A percentile compares a stretch with the other conserved stretches of the same genome.
phyloP scores from a whole-genome alignment of 202 grass and related monocot genomes.

The Hordeum pubiflorum region DNA sequence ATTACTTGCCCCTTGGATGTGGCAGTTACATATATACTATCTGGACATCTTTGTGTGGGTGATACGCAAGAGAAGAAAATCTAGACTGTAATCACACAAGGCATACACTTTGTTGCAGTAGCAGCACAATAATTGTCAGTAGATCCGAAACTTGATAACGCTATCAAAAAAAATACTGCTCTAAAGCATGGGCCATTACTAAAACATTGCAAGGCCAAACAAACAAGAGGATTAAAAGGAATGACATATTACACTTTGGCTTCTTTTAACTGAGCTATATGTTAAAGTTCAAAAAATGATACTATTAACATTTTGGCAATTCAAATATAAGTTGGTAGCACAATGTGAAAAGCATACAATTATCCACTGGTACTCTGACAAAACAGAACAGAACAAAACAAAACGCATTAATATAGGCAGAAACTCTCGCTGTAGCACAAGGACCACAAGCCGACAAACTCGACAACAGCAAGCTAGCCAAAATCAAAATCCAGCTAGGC shows the following conservation, averaged over 20 bases:
- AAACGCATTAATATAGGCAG: background rate
- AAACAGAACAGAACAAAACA: background rate
- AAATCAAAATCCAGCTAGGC: background rate
- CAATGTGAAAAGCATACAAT: background rate
- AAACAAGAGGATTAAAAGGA: background rate
- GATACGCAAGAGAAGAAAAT: background rate
- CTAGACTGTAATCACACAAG: background rate
- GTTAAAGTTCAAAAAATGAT: background rate
- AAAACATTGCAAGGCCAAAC: background rate
- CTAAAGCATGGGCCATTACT: background rate
- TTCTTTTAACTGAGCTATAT: background rate
- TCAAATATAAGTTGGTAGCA: background rate
- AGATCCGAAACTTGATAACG: background rate
- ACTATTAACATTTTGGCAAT: background rate
- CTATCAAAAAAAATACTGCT: background rate
- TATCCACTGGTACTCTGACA: background rate
- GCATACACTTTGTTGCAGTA: background rate
- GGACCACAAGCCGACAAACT: slow-evolving; percentile 23
- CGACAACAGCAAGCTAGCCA: background rate
- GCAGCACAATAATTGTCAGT: background rate
- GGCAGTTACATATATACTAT: background rate
- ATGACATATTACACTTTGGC: background rate
- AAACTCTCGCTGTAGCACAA: background rate
- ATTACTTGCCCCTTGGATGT: background rate
- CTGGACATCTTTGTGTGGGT: background rate